Base-by-base conservation (phyloP, 2,329 filamentous ascomycete species). In the Colletotrichum shisoi region DNA sequence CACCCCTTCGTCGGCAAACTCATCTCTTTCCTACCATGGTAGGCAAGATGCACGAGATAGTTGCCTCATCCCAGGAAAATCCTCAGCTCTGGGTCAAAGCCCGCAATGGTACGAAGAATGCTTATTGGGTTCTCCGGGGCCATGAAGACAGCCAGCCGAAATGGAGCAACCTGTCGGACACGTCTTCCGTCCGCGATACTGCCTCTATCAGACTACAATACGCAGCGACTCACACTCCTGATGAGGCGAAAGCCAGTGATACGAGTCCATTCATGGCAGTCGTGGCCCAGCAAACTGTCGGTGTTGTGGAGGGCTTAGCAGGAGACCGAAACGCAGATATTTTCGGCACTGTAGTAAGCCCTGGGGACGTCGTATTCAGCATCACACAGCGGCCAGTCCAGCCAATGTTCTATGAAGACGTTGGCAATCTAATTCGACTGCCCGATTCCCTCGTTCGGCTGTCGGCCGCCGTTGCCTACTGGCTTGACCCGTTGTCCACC, bases 401-500 rank as follows among this genome's bases (percentile, higher is more conserved):
- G 24, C 48, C 24, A 3, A 0, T 52, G 21, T 52, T 17, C 15
- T 4, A 39, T 0, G 24, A 37, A n/a, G 34, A 59, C 7, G 6
- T 31, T 19, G 19, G n/a, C 7, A 40, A 27, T 15, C 15, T 59
- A 9, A 12, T 59, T 12, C 45, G 46, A 27, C 27, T 59, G 34
- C 57, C 57, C 4, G 11, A 40, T 1, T n/a, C 19, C 19, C 3
- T 59, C 3, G 12, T 19, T 13, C 13, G 42, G 45, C 13, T 19
- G 11, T 24, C 57, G 9, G 21, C 19, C 5, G 57, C 57, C 2
- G 57, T 19, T 19, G 44, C 15, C 15, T 59, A 39, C 45, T 59
- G 57, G 57, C 34, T 59, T 21, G 44, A n/a, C 15, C 45, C 57
- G 19, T 17, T 59, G 17, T 59, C 34, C 7, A 27, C 45, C 0